These are phyloP conservation scores for Colletotrichum echinochloae DNA, from an alignment of 2,329 filamentous ascomycete species.

Conservation along the genomic window DNA sequence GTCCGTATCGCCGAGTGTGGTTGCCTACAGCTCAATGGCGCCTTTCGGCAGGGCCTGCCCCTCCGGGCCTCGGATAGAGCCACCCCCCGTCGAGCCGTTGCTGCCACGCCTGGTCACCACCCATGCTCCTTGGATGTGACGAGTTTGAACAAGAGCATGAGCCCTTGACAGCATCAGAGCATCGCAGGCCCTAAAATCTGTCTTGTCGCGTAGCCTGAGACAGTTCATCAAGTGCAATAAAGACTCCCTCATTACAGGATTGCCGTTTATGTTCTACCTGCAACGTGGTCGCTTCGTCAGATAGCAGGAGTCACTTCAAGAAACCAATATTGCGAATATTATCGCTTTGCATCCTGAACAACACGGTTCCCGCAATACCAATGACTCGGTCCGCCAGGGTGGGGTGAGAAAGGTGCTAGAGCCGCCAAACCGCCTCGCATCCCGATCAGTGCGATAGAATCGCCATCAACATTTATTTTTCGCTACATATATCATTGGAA, in stretches of 20 bases:
- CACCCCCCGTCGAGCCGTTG: constrained; percentile 11
- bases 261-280: not conserved
- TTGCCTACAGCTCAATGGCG: constrained; percentile 36
- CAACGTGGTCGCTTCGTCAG: not conserved
- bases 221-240: not conserved
- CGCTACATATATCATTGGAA: not conserved
- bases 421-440: not conserved
- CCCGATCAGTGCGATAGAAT: not conserved
- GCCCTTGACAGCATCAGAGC: not conserved
- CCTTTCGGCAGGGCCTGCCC: constrained; percentile 24
- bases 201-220: not conserved
- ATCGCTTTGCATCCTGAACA: not conserved
- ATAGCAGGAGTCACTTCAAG: not conserved
- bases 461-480: not conserved
- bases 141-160: not conserved
- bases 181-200: not conserved
- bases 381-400: not conserved
- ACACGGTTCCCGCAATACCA: constrained; percentile 16
- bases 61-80: constrained; percentile 4
- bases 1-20: constrained; percentile 33
- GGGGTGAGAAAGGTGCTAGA: not conserved
- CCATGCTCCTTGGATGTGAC: not conserved
- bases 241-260: not conserved
- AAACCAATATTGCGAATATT: not conserved
- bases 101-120: not conserved